These are phyloP conservation scores for Wickerhamiella bombiphila DNA, from an alignment of 805 yeast genomes.

Conservation along the genomic window DNA sequence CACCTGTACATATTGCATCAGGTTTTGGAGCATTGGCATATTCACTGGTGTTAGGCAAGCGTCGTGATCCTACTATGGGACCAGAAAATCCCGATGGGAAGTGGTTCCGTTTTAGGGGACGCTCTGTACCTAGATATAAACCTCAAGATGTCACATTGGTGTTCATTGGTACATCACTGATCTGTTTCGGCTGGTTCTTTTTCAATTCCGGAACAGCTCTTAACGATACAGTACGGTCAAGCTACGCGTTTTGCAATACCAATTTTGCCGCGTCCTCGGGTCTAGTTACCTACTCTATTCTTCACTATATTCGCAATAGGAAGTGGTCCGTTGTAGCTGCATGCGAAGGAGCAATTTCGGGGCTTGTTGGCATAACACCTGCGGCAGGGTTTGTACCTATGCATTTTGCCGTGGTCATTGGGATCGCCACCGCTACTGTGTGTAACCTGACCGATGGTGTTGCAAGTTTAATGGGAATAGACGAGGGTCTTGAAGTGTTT, in stretches of 20 bases:
- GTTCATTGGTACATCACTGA: constrained; percentile 50
- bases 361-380: constrained; percentile 89
- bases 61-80: constrained; percentile 29
- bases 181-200: constrained; percentile 67
- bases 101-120: no score
- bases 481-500: constrained; percentile 93
- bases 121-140: constrained; percentile 27
- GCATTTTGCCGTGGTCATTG: constrained; percentile 64
- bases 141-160: constrained; percentile 55
- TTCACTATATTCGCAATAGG: constrained; percentile 43
- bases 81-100: no score
- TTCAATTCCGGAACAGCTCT: constrained; percentile 57
- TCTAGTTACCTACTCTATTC: constrained; percentile 28
- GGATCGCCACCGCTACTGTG: constrained; percentile 52
- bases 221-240: constrained; percentile 14
- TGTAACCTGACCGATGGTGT: constrained; percentile 80
- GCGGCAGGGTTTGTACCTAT: constrained; percentile 90
- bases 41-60: constrained; percentile 49
- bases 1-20: constrained; percentile 56
- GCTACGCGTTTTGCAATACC: constrained; percentile 38
- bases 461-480: constrained; percentile 55
- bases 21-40: constrained; percentile 59
- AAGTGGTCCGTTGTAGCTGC: constrained; percentile 89
- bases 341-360: constrained; percentile 86
- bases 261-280: constrained; percentile 38